Conservation (phyloP, 768 basidiomycete genomes). For the Strobilomyces echinocephalus region DNA sequence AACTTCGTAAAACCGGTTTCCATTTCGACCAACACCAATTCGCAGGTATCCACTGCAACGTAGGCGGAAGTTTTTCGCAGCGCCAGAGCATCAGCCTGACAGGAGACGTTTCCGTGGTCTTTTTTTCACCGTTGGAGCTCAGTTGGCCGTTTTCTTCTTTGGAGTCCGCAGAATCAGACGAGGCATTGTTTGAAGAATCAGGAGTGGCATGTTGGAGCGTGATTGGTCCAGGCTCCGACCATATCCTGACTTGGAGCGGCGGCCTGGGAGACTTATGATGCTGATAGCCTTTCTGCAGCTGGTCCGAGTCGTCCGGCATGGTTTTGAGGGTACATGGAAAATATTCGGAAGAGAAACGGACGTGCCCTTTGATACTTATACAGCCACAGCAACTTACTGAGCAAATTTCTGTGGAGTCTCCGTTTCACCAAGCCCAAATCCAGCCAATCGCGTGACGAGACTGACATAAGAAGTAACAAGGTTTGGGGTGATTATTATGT, state of each 20-base stretch:
- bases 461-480: too few relatives aligned
- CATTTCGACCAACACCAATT: constrained; percentile 58
- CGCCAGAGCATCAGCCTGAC: neutral
- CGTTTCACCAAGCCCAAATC: neutral
- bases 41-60: constrained; percentile 50
- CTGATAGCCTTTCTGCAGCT: neutral
- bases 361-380: neutral
- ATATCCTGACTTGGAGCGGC: constrained; percentile 10
- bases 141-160: neutral
- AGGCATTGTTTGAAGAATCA: neutral
- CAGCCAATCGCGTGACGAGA: neutral
- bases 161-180: neutral
- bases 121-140: neutral
- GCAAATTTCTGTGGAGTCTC: neutral
- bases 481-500: neutral
- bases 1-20: constrained; percentile 61
- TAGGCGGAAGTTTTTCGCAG: constrained; percentile 24
- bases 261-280: neutral
- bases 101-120: neutral
- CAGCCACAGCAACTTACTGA: neutral
- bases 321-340: neutral
- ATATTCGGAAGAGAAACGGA: neutral
- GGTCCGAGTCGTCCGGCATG: constrained; percentile 8
- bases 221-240: neutral
- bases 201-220: neutral